Base-by-base conservation (phyloP, 2,329 filamentous ascomycete genomes). In the Apiospora koreana region DNA sequence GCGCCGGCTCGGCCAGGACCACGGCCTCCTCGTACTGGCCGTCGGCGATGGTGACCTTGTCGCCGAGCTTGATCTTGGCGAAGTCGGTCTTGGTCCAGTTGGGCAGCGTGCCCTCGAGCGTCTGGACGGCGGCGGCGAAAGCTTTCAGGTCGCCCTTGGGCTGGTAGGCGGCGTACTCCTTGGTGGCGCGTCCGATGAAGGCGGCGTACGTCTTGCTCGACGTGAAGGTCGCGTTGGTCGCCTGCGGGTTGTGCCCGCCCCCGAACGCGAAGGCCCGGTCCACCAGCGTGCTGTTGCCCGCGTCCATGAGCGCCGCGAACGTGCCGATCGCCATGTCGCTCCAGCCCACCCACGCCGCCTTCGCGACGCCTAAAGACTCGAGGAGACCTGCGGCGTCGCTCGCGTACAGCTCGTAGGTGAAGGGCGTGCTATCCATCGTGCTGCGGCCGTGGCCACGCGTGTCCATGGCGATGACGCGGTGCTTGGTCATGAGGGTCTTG, bases 401-500 rank as follows among this genome's bases (percentile, higher is more conserved):
- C 25, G 81, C 81, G 72, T 83, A 82, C 70, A 78, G 74, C 16
- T 80, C 76, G 68, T 78, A 83, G 23, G 81, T 83, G 71, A 83
- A 83, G 41, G 76, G 73, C 46, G 83, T 82, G 25, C 72, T 66
- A 38, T 74, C 45, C 65, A 78, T 77, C 71, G 81, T 82, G 12
- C 80, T 80, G 28, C 82, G 81, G 31, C 82, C 82, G 69, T 84
- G 82, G 35, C 82, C 82, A 54, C 82, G 80, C 46, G 80, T 80
- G 71, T 83, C 82, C 38, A 83, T 72, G 12, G 81, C 81, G 46
- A 83, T 81, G 18, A 83, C 79, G 64, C 81, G 80, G 75, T 80
- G 75, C 7, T 78, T 75, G 28, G 73, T 71, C 38, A 83, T 70
- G 7, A 81, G 76, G 12, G 75, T 74, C 18, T 74, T 73, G 72